These are phyloP conservation scores for Neofusicoccum umdonicola DNA, from an alignment of 2,329 filamentous ascomycete genomes.

Conservation along the genomic window DNA sequence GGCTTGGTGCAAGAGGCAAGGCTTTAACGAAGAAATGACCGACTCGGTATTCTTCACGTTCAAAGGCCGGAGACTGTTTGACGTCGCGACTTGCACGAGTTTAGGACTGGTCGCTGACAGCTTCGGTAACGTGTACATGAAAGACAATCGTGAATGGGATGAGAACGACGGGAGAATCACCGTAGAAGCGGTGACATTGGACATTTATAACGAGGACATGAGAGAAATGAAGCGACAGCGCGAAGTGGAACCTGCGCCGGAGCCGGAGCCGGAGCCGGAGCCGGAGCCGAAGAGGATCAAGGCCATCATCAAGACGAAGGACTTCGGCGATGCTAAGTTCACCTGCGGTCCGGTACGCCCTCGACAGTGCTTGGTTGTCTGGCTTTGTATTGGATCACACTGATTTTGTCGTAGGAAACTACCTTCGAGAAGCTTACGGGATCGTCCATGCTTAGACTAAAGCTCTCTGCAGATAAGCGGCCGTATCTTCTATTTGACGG, in stretches of 20 bases:
- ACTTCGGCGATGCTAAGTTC: slow-evolving; percentile 51
- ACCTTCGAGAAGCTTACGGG: slow-evolving; percentile 23
- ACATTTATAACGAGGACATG: slow-evolving; percentile 57
- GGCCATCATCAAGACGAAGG: slow-evolving; percentile 53
- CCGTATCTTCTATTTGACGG: slow-evolving; percentile 36
- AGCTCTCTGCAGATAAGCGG: slow-evolving; percentile 27
- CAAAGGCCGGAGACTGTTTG: slow-evolving; percentile 69
- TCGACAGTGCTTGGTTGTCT: too few relatives aligned
- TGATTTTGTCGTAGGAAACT: slow-evolving; percentile 21
- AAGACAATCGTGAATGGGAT: slow-evolving; percentile 46
- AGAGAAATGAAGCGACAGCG: slow-evolving; percentile 38
- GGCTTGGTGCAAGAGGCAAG: slow-evolving; percentile 67
- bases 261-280: slow-evolving; percentile 24
- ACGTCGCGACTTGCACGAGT: slow-evolving; percentile 69
- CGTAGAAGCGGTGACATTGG: slow-evolving; percentile 73
- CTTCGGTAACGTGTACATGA: slow-evolving; percentile 37
- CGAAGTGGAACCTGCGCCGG: slow-evolving; percentile 24
- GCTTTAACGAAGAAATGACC: slow-evolving; percentile 48
- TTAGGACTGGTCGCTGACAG: slow-evolving; percentile 56
- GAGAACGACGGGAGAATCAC: slow-evolving; percentile 61
- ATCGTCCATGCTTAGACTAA: slow-evolving; percentile 28
- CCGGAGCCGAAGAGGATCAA: slow-evolving; percentile 33
- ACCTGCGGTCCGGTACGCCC: slow-evolving; percentile 46
- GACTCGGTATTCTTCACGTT: slow-evolving; percentile 73
- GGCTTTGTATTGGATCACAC: neutral